Percentiles rank a stretch among this genome's conserved stretches.
Conservation (phyloP, 2,329 filamentous ascomycete genomes). For the Pyrenophora seminiperda region DNA sequence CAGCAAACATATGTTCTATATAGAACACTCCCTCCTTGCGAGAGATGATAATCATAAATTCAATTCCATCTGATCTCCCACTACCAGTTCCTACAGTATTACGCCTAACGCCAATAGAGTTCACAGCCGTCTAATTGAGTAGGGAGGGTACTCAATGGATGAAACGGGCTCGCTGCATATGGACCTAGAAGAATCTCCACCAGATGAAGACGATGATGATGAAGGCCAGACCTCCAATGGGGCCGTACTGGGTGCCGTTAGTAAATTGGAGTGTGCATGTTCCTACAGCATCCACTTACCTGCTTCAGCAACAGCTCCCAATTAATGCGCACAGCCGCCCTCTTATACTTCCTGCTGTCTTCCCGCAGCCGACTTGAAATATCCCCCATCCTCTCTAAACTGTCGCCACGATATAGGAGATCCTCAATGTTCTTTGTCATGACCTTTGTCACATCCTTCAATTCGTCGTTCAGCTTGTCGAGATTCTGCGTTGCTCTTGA, state of each 20-base stretch:
- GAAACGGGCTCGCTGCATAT: background rate
- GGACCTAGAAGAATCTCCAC: conserved; percentile 82
- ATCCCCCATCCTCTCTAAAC: conserved; percentile 95
- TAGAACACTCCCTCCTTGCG: too few relatives aligned
- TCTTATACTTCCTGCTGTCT: conserved; percentile 91
- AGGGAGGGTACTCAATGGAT: conserved; percentile 1
- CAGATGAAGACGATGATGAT: conserved; percentile 86
- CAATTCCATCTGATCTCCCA: too few relatives aligned
- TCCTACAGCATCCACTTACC: conserved; percentile 47
- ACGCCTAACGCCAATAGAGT: conserved; percentile 18
- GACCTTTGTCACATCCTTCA: conserved; percentile 96
- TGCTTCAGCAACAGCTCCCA: conserved; percentile 97
- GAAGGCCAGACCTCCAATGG: conserved; percentile 79
- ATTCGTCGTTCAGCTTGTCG: conserved; percentile 93
- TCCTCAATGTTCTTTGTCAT: conserved; percentile 99
- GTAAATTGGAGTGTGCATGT: conserved; percentile 1
- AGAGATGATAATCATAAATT: too few relatives aligned
- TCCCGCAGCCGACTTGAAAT: conserved; percentile 85
- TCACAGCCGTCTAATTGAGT: background rate
- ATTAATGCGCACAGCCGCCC: conserved; percentile 92
- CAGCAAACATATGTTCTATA: too few relatives aligned
- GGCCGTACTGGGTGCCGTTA: conserved; percentile 69
- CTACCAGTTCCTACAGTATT: too few relatives aligned
- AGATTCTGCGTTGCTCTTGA: conserved; percentile 88
- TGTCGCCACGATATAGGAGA: conserved; percentile 90